Percentiles rank a stretch among this genome's conserved stretches.
Evolutionary conservation across 1,284 basidiomycete genomes (phyloP).

Genomic region (Mrakiaceae sp.): DNA sequence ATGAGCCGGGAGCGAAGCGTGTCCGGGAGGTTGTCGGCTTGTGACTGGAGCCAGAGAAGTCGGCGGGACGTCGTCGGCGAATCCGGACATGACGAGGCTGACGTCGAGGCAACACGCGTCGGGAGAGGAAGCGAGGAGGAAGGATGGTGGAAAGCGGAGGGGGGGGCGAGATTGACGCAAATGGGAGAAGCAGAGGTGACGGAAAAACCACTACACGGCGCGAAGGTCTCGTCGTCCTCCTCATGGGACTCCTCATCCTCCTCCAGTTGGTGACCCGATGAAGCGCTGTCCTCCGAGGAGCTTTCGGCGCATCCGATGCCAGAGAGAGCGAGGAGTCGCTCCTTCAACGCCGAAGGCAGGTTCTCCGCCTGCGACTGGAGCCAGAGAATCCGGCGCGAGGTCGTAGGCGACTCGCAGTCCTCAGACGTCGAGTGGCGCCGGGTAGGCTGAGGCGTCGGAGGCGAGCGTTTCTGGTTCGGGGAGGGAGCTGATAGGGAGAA

Average conservation of each 20-base stretch:
- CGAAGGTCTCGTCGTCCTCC: too few relatives aligned
- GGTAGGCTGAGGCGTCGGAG: not conserved
- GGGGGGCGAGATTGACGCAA: too few relatives aligned
- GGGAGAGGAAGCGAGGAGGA: too few relatives aligned
- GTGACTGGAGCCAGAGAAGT: conserved; percentile 9
- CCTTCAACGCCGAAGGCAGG: conserved; percentile 1
- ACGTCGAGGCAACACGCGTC: too few relatives aligned
- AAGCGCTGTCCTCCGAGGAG: too few relatives aligned
- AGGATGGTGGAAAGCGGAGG: too few relatives aligned
- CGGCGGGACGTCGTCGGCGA: conserved; percentile 6
- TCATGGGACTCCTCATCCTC: too few relatives aligned
- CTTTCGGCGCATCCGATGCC: too few relatives aligned
- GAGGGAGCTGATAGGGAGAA: not conserved
- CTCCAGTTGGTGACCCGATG: too few relatives aligned
- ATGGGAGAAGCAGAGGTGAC: too few relatives aligned
- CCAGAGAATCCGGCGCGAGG: conserved; percentile 7
- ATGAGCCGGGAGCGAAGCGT: conserved; percentile 4
- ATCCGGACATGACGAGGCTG: not conserved
- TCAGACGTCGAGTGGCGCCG: not conserved
- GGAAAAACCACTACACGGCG: too few relatives aligned
- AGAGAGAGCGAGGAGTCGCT: not conserved
- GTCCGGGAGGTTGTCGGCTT: not conserved
- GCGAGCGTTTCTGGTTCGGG: not conserved
- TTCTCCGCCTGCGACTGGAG: conserved; percentile 8
- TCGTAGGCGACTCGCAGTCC: not conserved